Evolutionary conservation across 306 rosid genomes (phyloP).

Genomic region (Notholithocarpus densiflorus): DNA sequence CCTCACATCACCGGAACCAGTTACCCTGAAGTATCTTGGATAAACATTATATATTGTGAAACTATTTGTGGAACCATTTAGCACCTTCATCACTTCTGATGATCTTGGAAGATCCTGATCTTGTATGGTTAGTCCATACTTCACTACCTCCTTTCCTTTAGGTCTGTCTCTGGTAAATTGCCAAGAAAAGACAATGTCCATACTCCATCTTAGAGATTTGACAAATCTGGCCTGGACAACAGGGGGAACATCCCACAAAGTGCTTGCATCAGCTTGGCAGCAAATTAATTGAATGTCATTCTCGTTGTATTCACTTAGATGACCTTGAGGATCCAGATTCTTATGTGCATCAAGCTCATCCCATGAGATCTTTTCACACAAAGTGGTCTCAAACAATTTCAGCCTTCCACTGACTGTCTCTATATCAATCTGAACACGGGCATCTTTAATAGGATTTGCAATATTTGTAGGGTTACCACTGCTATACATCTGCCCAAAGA

Average conservation of each 20-base stretch:
- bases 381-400: conserved; percentile 83
- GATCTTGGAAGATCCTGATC: conserved; percentile 54
- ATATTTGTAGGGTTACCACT: conserved; percentile 98
- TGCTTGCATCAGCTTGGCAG: conserved; percentile 96
- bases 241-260: conserved; percentile 80
- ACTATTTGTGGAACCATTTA: conserved; percentile 72
- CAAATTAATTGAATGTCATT: conserved; percentile 88
- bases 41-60: conserved; percentile 65
- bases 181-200: conserved; percentile 74
- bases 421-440: conserved; percentile 78
- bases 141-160: conserved; percentile 84
- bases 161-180: conserved; percentile 79
- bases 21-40: conserved; percentile 74
- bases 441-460: conserved; percentile 95
- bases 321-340: conserved; percentile 59
- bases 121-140: conserved; percentile 36
- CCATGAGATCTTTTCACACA: conserved; percentile 76
- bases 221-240: conserved; percentile 66
- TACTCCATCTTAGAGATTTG: conserved; percentile 56
- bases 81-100: conserved; percentile 74
- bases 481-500: conserved; percentile 85
- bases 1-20: conserved; percentile 92
- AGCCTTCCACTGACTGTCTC: conserved; percentile 80
- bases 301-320: conserved; percentile 62
- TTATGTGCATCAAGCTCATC: conserved; percentile 42